These are phyloP conservation scores for Noccaea bulbosa DNA, from an alignment of 345 rosid genomes.

Conservation along the genomic window DNA sequence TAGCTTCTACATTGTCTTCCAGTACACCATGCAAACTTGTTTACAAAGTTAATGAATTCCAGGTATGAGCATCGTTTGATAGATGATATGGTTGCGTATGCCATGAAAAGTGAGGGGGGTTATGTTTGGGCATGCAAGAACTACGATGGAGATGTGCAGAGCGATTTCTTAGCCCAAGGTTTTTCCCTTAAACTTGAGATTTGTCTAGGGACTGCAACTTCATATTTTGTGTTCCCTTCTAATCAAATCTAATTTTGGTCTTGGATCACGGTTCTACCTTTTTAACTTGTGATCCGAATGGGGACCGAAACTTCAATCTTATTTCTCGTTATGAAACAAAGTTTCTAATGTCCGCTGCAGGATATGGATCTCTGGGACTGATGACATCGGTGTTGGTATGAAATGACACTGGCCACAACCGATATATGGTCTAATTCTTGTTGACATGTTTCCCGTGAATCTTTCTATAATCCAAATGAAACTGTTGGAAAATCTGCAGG, in stretches of 20 bases:
- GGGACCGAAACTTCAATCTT: not conserved
- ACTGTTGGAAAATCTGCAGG: slow-evolving; percentile 50
- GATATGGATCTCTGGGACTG: slow-evolving; percentile 96
- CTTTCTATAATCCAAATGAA: not conserved
- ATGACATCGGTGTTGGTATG: slow-evolving; percentile 95
- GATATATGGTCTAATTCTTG: slow-evolving; percentile 8
- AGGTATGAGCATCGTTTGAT: slow-evolving; percentile 98
- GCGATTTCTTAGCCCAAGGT: slow-evolving; percentile 99
- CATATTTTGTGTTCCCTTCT: not conserved
- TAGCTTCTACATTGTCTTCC: slow-evolving; percentile 30
- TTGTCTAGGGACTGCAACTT: slow-evolving; percentile 10
- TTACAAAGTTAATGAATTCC: slow-evolving; percentile 29
- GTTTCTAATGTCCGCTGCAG: slow-evolving; percentile 46
- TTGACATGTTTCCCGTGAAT: not conserved
- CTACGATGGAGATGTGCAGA: slow-evolving; percentile 98
- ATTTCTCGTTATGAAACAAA: slow-evolving; percentile 18
- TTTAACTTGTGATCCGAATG: slow-evolving; percentile 11
- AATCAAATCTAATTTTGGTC: slow-evolving; percentile 50
- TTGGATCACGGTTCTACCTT: slow-evolving; percentile 50
- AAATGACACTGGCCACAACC: slow-evolving; percentile 5
- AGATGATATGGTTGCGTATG: slow-evolving; percentile 98
- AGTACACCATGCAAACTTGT: slow-evolving; percentile 19
- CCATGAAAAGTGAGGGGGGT: slow-evolving; percentile 89
- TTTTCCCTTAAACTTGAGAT: slow-evolving; percentile 10
- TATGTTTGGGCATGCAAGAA: slow-evolving; percentile 99